A percentile compares a stretch with the other conserved stretches of the same genome.
Evolutionary conservation across 2,329 filamentous ascomycete genomes (phyloP).

Genomic region (Trichophyton mentagrophytes): DNA sequence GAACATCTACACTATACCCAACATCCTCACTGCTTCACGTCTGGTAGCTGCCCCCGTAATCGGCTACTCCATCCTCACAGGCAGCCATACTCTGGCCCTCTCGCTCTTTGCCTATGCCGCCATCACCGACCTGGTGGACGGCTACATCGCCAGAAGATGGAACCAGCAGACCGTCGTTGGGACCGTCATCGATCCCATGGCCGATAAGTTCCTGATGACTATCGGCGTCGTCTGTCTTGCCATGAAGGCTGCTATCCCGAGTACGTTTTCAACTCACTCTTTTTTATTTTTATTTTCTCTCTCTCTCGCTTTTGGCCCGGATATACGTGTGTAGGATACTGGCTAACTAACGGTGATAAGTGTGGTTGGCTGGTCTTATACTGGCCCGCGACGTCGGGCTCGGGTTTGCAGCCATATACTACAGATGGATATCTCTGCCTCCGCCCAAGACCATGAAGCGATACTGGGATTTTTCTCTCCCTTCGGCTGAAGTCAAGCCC

Average conservation of each 20-base stretch:
- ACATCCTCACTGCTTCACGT: slow-evolving; percentile 77
- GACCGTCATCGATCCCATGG: slow-evolving; percentile 90
- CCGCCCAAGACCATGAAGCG: slow-evolving; percentile 81
- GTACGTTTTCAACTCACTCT: slow-evolving; percentile 36
- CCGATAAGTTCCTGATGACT: slow-evolving; percentile 93
- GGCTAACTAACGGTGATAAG: not conserved
- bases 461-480: slow-evolving; percentile 96
- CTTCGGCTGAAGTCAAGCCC: slow-evolving; percentile 34
- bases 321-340: not conserved
- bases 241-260: slow-evolving; percentile 65
- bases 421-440: slow-evolving; percentile 86
- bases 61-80: slow-evolving; percentile 77
- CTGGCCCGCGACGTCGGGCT: slow-evolving; percentile 77
- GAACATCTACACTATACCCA: slow-evolving; percentile 95
- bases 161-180: slow-evolving; percentile 87
- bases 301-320: no score
- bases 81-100: slow-evolving; percentile 65
- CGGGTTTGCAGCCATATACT: slow-evolving; percentile 79
- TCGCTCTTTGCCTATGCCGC: slow-evolving; percentile 86
- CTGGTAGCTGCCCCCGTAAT: slow-evolving; percentile 71
- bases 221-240: slow-evolving; percentile 76
- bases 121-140: slow-evolving; percentile 82
- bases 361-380: slow-evolving; percentile 69
- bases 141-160: slow-evolving; percentile 82
- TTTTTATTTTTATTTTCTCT: not conserved